Conservation (phyloP, 2,329 filamentous ascomycete genomes). For the Trichophyton simii region DNA sequence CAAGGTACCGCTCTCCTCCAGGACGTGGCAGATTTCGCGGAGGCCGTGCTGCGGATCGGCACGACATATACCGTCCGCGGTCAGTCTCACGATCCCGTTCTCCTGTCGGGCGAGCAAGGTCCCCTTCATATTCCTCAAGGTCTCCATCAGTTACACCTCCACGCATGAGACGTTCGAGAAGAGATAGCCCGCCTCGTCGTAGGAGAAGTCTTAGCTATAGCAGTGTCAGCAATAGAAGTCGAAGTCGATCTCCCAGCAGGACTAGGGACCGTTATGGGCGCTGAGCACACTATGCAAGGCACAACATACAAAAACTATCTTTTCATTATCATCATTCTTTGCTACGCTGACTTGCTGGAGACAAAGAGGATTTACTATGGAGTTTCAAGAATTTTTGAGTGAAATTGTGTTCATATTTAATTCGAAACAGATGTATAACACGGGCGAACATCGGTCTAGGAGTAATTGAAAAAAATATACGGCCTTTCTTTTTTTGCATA, state of each 20-base stretch:
- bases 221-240: conserved; percentile 38
- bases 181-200: conserved; percentile 26
- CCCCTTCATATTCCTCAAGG: conserved; percentile 26
- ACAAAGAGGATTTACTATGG: no score
- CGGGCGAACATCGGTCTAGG: no score
- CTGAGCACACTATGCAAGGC: not conserved
- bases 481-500: no score
- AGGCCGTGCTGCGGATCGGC: conserved; percentile 26
- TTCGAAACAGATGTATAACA: no score
- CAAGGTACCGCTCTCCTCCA: conserved; percentile 24
- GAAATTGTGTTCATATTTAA: no score
- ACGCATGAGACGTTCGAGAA: conserved; percentile 24
- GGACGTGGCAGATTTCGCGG: conserved; percentile 20
- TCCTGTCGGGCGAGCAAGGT: conserved; percentile 23
- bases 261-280: conserved; percentile 22
- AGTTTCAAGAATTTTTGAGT: no score
- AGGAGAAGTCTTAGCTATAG: conserved; percentile 50
- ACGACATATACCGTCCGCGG: conserved; percentile 48
- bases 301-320: not conserved
- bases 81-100: conserved; percentile 41
- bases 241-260: conserved; percentile 39
- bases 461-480: no score
- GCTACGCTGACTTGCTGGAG: not conserved
- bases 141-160: conserved; percentile 23
- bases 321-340: not conserved